Percentiles rank a stretch among this genome's conserved stretches.
Evolutionary conservation across 1,284 basidiomycete species (phyloP).

Genomic region (Marasmius tenuissimus): DNA sequence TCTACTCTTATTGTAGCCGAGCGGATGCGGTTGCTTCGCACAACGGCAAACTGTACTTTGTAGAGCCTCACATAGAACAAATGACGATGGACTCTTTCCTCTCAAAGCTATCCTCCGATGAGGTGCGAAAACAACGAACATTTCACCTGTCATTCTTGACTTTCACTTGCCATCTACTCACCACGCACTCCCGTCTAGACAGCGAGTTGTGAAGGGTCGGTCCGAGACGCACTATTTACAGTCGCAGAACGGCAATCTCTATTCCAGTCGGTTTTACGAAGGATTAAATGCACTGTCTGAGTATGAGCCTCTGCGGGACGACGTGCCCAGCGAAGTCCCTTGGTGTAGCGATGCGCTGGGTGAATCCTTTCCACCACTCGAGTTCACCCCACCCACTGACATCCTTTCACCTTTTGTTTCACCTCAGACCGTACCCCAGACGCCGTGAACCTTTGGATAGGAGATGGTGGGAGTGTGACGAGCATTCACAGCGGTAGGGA

Average conservation of each 20-base stretch:
- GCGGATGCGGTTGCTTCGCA: slow-evolving; percentile 76
- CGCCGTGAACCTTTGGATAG: slow-evolving; percentile 92
- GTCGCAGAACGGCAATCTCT: slow-evolving; percentile 89
- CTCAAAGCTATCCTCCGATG: slow-evolving; percentile 38
- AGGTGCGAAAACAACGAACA: slow-evolving; percentile 7
- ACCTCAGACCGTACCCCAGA: slow-evolving; percentile 68
- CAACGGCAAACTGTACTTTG: slow-evolving; percentile 69
- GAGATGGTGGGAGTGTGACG: slow-evolving; percentile 72
- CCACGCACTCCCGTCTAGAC: slow-evolving; percentile 6
- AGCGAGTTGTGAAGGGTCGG: slow-evolving; percentile 1
- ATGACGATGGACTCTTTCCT: slow-evolving; percentile 69
- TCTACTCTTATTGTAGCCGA: slow-evolving; percentile 41
- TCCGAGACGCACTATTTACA: slow-evolving; percentile 75
- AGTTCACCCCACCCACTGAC: slow-evolving; percentile 2
- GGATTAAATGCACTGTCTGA: slow-evolving; percentile 46
- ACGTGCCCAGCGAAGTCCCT: slow-evolving; percentile 65
- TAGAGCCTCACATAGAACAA: slow-evolving; percentile 69
- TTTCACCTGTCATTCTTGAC: neutral
- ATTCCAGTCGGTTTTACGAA: slow-evolving; percentile 45
- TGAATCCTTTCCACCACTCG: slow-evolving; percentile 33
- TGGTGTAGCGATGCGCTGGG: slow-evolving; percentile 82
- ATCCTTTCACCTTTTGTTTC: neutral
- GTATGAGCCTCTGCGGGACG: slow-evolving; percentile 56
- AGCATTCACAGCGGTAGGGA: slow-evolving; percentile 80
- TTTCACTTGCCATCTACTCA: neutral